phyloP scores from a whole-genome alignment of 164 flowering plant species.

The Chimonanthus salicifolius region DNA sequence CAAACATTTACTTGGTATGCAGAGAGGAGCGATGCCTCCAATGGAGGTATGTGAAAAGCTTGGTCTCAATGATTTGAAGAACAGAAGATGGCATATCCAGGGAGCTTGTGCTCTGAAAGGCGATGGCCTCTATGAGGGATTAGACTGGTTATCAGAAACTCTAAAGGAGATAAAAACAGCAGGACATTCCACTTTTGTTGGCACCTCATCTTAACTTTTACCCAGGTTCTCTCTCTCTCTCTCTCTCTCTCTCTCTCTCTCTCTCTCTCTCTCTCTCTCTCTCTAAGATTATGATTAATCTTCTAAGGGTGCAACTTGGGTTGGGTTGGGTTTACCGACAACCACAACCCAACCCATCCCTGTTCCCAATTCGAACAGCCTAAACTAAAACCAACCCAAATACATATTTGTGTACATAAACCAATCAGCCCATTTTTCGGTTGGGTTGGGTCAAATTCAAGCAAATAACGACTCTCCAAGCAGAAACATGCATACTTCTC shows the following conservation, averaged over 20 bases:
- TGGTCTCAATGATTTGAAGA: slow-evolving; percentile 84
- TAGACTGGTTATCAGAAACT: slow-evolving; percentile 91
- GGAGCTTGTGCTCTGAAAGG: slow-evolving; percentile 91
- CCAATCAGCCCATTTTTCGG: too few species aligned
- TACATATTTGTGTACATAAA: too few species aligned
- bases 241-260: too few species aligned
- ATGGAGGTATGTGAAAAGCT: slow-evolving; percentile 92
- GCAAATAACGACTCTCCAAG: too few species aligned
- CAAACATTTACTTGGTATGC: background rate
- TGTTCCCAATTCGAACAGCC: background rate
- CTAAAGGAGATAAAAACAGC: slow-evolving; percentile 75
- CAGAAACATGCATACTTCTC: too few species aligned
- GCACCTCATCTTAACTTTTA: background rate
- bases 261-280: too few species aligned
- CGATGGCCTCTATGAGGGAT: slow-evolving; percentile 94
- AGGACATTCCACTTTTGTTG: slow-evolving; percentile 27
- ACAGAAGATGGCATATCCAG: slow-evolving; percentile 96
- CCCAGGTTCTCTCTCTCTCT: background rate
- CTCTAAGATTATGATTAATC: too few species aligned
- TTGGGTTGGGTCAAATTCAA: too few species aligned
- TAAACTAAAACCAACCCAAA: too few species aligned
- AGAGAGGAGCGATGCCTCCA: slow-evolving; percentile 97
- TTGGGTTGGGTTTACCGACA: too few species aligned
- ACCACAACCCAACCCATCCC: too few species aligned
- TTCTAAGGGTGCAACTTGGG: too few species aligned